These are phyloP conservation scores for Keithomyces neogunnii DNA, from an alignment of 2,329 filamentous ascomycete species.

Conservation along the genomic window DNA sequence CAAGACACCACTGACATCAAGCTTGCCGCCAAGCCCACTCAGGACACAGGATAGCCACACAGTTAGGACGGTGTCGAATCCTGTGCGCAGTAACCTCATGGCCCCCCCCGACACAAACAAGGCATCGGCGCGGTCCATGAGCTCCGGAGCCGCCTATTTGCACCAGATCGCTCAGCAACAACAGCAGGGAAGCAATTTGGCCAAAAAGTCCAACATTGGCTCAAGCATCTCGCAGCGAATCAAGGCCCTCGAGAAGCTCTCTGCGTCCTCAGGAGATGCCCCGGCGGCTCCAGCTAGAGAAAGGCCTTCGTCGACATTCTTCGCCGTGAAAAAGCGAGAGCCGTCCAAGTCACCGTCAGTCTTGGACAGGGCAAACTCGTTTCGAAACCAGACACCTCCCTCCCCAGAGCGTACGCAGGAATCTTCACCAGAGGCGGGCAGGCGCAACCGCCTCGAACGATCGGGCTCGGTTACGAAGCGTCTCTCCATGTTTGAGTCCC, in stretches of 20 bases:
- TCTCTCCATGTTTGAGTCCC: conserved; percentile 45
- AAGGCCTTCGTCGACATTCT: conserved; percentile 46
- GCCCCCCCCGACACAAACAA: conserved; percentile 37
- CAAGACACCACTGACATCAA: conserved; percentile 71
- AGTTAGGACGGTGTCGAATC: conserved; percentile 40
- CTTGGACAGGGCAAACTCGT: conserved; percentile 32
- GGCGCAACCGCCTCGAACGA: conserved; percentile 31
- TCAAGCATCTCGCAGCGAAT: conserved; percentile 91
- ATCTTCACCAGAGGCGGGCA: conserved; percentile 35
- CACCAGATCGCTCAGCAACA: conserved; percentile 48
- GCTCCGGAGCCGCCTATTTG: conserved; percentile 47
- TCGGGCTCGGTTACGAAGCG: conserved; percentile 47
- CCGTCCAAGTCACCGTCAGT: conserved; percentile 37
- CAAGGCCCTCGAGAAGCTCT: conserved; percentile 80
- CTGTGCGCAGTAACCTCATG: conserved; percentile 34
- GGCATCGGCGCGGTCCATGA: conserved; percentile 42
- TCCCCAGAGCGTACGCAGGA: conserved; percentile 35
- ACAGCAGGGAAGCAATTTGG: conserved; percentile 38
- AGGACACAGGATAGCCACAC: conserved; percentile 16
- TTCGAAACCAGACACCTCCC: conserved; percentile 20
- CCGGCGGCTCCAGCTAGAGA: conserved; percentile 19
- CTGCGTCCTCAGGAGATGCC: conserved; percentile 28
- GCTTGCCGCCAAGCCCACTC: conserved; percentile 33
- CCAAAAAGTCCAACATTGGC: conserved; percentile 67
- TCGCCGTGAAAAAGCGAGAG: conserved; percentile 48